Evolutionary conservation across 257 asterid genomes (phyloP).

Genomic region (Solanum bulbocastanum): DNA sequence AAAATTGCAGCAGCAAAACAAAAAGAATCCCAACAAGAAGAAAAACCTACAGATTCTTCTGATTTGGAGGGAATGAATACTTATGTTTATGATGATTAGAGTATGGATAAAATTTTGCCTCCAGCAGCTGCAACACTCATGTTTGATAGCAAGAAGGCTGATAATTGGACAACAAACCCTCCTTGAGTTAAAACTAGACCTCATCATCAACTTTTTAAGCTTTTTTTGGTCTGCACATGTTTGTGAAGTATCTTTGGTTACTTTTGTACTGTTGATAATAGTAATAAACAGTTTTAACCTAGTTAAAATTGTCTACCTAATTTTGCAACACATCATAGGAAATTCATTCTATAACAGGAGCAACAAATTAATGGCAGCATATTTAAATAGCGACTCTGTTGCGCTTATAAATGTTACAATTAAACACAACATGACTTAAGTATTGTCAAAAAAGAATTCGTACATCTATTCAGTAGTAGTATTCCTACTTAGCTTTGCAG

Average conservation of each 20-base stretch:
- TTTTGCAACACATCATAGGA: not conserved
- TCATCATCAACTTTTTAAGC: not conserved
- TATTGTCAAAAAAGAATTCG: not conserved
- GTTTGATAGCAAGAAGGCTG: not conserved
- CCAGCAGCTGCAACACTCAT: not conserved
- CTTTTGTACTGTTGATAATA: not conserved
- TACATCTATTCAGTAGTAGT: not conserved
- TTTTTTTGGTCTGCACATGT: not conserved
- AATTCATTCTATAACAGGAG: not conserved
- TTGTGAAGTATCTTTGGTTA: not conserved
- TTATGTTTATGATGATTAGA: not conserved
- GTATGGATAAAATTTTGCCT: not conserved
- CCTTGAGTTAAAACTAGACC: not conserved
- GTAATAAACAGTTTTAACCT: not conserved
- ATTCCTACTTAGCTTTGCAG: not conserved
- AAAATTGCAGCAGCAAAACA: not conserved
- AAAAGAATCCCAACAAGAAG: not conserved
- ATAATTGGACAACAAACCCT: not conserved
- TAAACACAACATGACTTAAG: not conserved
- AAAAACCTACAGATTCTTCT: not conserved
- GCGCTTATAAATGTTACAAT: not conserved
- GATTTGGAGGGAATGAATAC: not conserved
- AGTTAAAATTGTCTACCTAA: not conserved
- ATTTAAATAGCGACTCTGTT: not conserved
- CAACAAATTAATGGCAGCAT: not conserved